phyloP scores from a whole-genome alignment of 805 yeast genomes.

The Candida germanica region DNA sequence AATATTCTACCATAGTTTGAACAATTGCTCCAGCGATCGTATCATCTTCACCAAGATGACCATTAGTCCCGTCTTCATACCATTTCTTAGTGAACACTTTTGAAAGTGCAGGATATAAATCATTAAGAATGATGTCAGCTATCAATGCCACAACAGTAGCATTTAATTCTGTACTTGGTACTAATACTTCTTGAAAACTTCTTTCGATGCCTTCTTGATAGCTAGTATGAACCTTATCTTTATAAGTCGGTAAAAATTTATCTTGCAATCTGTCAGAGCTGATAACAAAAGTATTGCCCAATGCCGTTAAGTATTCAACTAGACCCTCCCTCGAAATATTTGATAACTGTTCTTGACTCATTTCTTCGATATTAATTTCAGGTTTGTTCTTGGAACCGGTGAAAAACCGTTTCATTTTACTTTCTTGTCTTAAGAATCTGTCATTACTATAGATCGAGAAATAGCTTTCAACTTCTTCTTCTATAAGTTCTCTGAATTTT shows the following conservation, averaged over 20 bases:
- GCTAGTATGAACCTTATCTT: conserved; percentile 50
- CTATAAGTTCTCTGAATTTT: conserved; percentile 57
- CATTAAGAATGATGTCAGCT: conserved; percentile 68
- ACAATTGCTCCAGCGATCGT: conserved; percentile 58
- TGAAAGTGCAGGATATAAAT: conserved; percentile 59
- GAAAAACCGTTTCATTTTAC: conserved; percentile 37
- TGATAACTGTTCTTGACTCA: conserved; percentile 37
- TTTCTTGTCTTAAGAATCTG: conserved; percentile 41
- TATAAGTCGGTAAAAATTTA: conserved; percentile 64
- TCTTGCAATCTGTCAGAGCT: conserved; percentile 62
- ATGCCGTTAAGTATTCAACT: conserved; percentile 74
- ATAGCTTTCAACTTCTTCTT: conserved; percentile 39
- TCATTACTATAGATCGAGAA: conserved; percentile 42
- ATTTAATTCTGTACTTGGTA: conserved; percentile 72
- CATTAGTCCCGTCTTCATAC: conserved; percentile 51
- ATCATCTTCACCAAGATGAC: conserved; percentile 24
- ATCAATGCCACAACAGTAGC: conserved; percentile 70
- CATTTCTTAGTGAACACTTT: conserved; percentile 65
- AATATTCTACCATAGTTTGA: conserved; percentile 73
- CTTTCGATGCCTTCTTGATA: conserved; percentile 33
- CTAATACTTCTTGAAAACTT: conserved; percentile 46
- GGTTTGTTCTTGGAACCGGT: conserved; percentile 15
- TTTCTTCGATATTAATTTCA: conserved; percentile 32
- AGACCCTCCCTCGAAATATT: conserved; percentile 59
- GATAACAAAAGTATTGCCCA: conserved; percentile 84